phyloP scores from a whole-genome alignment of 176 grass and related monocot genomes.

The Eremochloa ophiuroides region DNA sequence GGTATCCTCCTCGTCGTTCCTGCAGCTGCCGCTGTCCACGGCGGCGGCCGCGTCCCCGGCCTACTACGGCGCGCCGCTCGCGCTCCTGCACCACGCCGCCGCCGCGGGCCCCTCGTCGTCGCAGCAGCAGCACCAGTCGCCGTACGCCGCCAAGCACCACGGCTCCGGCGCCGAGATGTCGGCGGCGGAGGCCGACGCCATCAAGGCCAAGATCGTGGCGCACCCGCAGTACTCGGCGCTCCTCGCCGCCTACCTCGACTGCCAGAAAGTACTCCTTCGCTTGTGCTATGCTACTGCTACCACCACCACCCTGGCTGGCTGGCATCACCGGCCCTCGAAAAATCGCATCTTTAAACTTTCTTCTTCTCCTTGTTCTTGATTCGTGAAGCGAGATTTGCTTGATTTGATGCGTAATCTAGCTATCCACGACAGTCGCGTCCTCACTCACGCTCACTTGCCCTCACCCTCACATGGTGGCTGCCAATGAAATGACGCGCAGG shows the following conservation, averaged over 20 bases:
- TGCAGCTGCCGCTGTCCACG: conserved; percentile 63
- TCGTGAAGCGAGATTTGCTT: background rate
- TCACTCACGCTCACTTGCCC: background rate
- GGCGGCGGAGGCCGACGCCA: conserved; percentile 43
- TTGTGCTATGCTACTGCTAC: too few relatives aligned
- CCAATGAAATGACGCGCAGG: conserved; percentile 27
- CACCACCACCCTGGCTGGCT: too few relatives aligned
- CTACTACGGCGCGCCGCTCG: conserved; percentile 40
- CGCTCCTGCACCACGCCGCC: conserved; percentile 46
- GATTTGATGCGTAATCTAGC: background rate
- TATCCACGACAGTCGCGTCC: too few relatives aligned
- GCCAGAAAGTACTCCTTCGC: conserved; percentile 73
- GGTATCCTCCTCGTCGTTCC: conserved; percentile 45
- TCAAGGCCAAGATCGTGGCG: conserved; percentile 93
- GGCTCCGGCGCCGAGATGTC: conserved; percentile 34
- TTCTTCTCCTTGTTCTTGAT: too few relatives aligned
- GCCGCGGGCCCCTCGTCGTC: conserved; percentile 16
- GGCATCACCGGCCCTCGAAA: background rate
- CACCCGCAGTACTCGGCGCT: conserved; percentile 85
- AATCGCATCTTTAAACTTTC: conserved; percentile 1
- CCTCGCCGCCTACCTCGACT: conserved; percentile 79
- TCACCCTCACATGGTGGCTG: background rate
- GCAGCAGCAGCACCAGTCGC: background rate
- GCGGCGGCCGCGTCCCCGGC: conserved; percentile 19
- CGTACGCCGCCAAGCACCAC: conserved; percentile 14